Evolutionary conservation across 2,329 filamentous ascomycete species (phyloP).

Genomic region (Fusarium gaditjirri): DNA sequence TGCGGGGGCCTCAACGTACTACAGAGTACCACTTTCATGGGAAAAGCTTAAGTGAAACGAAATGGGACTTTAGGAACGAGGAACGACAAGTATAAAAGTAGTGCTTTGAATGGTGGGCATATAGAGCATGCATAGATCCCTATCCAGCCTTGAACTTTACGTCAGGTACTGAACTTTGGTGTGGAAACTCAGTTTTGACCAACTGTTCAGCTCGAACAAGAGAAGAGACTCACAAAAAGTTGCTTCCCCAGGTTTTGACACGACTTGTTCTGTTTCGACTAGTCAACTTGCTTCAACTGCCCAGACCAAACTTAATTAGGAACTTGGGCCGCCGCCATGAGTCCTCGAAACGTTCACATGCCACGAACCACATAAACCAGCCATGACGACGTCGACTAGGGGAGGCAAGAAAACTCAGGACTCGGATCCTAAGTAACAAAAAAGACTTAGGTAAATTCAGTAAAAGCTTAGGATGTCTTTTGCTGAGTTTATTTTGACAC

Average conservation of each 20-base stretch:
- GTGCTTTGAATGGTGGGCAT: no score
- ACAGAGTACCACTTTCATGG: constrained; percentile 18
- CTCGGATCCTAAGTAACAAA: no score
- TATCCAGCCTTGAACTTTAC: not conserved
- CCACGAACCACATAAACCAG: constrained; percentile 8
- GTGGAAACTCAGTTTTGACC: not conserved
- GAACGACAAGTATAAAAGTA: not conserved
- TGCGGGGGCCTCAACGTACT: constrained; percentile 17
- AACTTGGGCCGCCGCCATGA: constrained; percentile 29
- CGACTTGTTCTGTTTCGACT: constrained; percentile 19
- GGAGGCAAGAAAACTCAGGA: no score
- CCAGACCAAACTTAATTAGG: constrained; percentile 37
- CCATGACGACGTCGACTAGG: not conserved
- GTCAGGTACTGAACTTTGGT: not conserved
- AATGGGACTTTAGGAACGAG: not conserved
- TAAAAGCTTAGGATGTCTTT: no score
- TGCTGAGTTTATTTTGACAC: no score
- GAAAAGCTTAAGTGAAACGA: constrained; percentile 18
- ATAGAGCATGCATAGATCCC: not conserved
- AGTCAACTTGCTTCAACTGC: constrained; percentile 1
- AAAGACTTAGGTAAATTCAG: no score
- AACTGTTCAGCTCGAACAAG: not conserved
- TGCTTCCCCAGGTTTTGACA: constrained; percentile 36
- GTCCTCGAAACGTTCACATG: constrained; percentile 33
- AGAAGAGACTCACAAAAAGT: constrained; percentile 6